Evolutionary conservation across 2,329 filamentous ascomycete species (phyloP).

Genomic region (Grosmannia clavigera): DNA sequence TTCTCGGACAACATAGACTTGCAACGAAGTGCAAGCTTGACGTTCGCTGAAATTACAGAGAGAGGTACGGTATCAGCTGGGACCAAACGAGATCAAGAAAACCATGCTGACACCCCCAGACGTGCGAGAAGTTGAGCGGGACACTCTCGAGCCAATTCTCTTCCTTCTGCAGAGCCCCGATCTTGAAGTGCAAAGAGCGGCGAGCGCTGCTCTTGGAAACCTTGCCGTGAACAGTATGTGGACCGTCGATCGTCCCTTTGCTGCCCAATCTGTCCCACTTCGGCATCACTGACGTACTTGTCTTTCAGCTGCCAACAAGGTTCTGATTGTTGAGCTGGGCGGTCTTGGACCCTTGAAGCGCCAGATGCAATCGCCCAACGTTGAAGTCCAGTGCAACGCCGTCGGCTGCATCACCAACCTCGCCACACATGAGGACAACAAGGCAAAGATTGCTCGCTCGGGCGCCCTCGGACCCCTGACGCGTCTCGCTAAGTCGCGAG

Average conservation of each 20-base stretch:
- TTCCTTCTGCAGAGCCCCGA: slow-evolving; percentile 90
- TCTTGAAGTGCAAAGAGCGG: slow-evolving; percentile 92
- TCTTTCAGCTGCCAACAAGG: slow-evolving; percentile 81
- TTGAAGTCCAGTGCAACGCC: slow-evolving; percentile 98
- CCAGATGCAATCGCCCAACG: slow-evolving; percentile 96
- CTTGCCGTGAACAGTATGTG: slow-evolving; percentile 87
- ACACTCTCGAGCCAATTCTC: slow-evolving; percentile 90
- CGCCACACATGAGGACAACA: slow-evolving; percentile 97
- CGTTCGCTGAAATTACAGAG: slow-evolving; percentile 97
- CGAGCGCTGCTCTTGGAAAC: slow-evolving; percentile 90
- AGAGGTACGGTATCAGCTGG: slow-evolving; percentile 53
- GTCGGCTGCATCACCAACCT: slow-evolving; percentile 98
- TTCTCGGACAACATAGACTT: slow-evolving; percentile 98
- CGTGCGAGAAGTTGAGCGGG: slow-evolving; percentile 88
- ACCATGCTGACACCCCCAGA: slow-evolving; percentile 38
- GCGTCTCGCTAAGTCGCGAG: slow-evolving; percentile 85
- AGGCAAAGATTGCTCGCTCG: slow-evolving; percentile 93
- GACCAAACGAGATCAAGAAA: not conserved
- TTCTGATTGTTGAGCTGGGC: slow-evolving; percentile 84
- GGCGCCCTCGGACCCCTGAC: slow-evolving; percentile 87
- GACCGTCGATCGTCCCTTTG: not conserved
- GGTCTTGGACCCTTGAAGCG: slow-evolving; percentile 85
- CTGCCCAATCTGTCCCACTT: not conserved
- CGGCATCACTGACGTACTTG: not conserved
- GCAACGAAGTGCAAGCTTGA: slow-evolving; percentile 92